A percentile compares a stretch with the other conserved stretches of the same genome.
Conservation (phyloP, 2,329 filamentous ascomycete species). For the Emydomyces testavorans region DNA sequence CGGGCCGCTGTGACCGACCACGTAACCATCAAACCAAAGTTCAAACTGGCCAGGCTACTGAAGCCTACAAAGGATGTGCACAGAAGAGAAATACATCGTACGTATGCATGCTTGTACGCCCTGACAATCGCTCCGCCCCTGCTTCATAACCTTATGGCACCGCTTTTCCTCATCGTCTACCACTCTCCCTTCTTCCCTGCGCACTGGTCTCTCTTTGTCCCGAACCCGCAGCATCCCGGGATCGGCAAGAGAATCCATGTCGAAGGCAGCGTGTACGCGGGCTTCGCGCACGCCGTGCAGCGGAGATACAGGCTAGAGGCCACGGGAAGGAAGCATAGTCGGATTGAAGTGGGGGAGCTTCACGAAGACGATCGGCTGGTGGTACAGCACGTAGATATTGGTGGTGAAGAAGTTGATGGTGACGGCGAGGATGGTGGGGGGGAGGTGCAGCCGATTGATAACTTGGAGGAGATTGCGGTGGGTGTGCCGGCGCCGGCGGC, state of each 20-base stretch:
- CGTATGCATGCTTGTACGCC: no score
- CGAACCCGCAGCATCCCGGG: neutral
- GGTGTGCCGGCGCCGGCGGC: conserved; percentile 10
- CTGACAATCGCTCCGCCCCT: neutral
- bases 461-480: conserved; percentile 9
- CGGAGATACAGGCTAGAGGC: conserved; percentile 13
- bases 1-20: no score
- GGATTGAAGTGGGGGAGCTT: conserved; percentile 9
- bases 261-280: conserved; percentile 11
- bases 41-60: no score
- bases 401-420: neutral
- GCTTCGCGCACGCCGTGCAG: conserved; percentile 15
- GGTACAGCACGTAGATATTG: conserved; percentile 1
- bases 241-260: conserved; percentile 16
- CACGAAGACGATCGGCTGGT: conserved; percentile 1
- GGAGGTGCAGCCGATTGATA: conserved; percentile 12
- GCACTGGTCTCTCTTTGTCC: conserved; percentile 7
- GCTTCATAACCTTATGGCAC: neutral
- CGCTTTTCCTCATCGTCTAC: conserved; percentile 3
- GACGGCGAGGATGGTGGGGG: neutral
- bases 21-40: no score
- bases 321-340: conserved; percentile 10
- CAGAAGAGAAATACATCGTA: no score
- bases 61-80: no score
- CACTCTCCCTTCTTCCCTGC: conserved; percentile 5